phyloP scores from a whole-genome alignment of 2,329 filamentous ascomycete genomes.

The Penicillium palitans region DNA sequence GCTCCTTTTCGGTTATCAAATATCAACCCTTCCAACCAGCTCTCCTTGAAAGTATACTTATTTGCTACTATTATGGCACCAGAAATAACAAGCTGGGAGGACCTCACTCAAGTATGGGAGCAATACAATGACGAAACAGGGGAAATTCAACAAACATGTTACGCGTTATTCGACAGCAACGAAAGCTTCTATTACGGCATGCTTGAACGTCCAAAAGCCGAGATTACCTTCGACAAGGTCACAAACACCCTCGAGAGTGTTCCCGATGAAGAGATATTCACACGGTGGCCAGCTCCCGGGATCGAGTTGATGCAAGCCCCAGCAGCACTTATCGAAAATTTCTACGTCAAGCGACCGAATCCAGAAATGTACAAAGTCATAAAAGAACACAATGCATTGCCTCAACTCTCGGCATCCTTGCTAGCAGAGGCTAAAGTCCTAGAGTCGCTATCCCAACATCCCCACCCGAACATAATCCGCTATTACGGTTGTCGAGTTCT shows the following conservation, averaged over 20 bases:
- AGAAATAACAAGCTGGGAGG: background rate
- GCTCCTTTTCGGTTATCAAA: background rate
- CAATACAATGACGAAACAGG: background rate
- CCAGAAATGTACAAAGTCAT: background rate
- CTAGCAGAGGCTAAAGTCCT: slow-evolving; percentile 14
- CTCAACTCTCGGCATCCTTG: background rate
- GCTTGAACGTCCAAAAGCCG: background rate
- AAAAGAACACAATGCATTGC: background rate
- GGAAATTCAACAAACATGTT: background rate
- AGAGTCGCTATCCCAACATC: slow-evolving; percentile 18
- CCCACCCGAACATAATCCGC: slow-evolving; percentile 30
- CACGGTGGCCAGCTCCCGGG: background rate
- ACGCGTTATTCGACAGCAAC: background rate
- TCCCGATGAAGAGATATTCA: background rate
- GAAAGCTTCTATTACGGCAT: background rate
- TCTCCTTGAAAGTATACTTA: background rate
- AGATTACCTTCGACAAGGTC: background rate
- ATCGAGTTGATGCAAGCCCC: background rate
- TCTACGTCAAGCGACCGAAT: background rate
- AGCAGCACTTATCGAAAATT: background rate
- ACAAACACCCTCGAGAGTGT: background rate
- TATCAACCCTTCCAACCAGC: background rate
- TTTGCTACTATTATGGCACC: background rate
- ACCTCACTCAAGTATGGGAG: background rate
- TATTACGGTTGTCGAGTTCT: slow-evolving; percentile 22